These are phyloP conservation scores for Leccinum subspadiceum DNA, from an alignment of 1,284 basidiomycete genomes.

Conservation along the genomic window DNA sequence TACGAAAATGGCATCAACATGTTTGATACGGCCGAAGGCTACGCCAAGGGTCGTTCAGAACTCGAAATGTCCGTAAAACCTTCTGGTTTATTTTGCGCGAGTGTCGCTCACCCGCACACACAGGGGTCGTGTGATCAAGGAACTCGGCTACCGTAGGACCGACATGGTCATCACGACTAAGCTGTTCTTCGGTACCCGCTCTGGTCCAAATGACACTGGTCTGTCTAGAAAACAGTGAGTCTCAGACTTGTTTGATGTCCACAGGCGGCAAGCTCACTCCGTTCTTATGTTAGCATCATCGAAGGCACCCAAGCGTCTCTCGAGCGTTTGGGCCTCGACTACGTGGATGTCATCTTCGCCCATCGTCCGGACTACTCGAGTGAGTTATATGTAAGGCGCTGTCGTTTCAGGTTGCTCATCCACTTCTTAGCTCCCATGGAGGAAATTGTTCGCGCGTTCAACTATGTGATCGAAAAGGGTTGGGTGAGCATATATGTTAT, in stretches of 20 bases:
- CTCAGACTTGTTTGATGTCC: neutral
- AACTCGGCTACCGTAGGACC: conserved; percentile 63
- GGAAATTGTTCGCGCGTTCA: conserved; percentile 50
- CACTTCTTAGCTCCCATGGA: conserved; percentile 36
- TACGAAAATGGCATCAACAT: conserved; percentile 52
- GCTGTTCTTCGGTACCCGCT: conserved; percentile 48
- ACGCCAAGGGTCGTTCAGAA: conserved; percentile 53
- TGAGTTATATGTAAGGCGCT: conserved; percentile 22
- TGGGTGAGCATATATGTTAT: conserved; percentile 26
- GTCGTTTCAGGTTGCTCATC: neutral
- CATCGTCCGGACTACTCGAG: conserved; percentile 53
- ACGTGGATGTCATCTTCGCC: conserved; percentile 61
- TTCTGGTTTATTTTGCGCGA: neutral
- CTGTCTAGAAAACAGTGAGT: conserved; percentile 64
- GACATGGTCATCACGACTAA: conserved; percentile 72
- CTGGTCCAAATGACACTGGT: conserved; percentile 57
- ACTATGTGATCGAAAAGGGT: conserved; percentile 43
- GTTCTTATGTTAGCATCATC: conserved; percentile 45
- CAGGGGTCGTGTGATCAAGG: conserved; percentile 72
- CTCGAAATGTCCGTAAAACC: conserved; percentile 37
- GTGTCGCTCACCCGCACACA: neutral
- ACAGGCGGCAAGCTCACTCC: conserved; percentile 1
- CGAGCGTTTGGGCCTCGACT: conserved; percentile 61
- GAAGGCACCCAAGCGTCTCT: conserved; percentile 64
- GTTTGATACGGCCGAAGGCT: conserved; percentile 67